Percentiles rank a stretch among this genome's conserved stretches.
These are phyloP conservation scores for Plasmodium berghei DNA, from an alignment of 169 alveolate species.

Conservation along the genomic window DNA sequence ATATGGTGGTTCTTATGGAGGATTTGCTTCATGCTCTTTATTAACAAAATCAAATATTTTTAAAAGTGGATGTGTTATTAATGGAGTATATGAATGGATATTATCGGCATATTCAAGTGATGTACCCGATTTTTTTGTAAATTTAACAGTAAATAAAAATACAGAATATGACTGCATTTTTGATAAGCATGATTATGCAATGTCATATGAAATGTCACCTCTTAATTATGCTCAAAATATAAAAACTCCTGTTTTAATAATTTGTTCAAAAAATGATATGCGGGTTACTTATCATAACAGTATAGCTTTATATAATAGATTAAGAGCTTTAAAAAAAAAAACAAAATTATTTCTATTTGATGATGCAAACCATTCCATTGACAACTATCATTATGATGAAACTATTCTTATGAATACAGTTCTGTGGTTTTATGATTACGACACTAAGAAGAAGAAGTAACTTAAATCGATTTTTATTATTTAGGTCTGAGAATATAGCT, in stretches of 20 bases:
- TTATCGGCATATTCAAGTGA: conserved; percentile 56
- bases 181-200: conserved; percentile 16
- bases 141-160: conserved; percentile 18
- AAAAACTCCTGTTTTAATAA: conserved; percentile 36
- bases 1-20: conserved; percentile 75
- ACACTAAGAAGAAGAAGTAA: conserved; percentile 27
- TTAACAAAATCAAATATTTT: conserved; percentile 62
- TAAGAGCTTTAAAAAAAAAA: conserved; percentile 41
- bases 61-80: conserved; percentile 61
- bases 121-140: conserved; percentile 44
- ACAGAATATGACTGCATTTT: conserved; percentile 29
- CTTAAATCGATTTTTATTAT: background rate
- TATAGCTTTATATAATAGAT: conserved; percentile 46
- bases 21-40: conserved; percentile 32
- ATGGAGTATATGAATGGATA: conserved; percentile 63
- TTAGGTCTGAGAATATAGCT: too few species aligned
- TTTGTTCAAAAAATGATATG: conserved; percentile 54
- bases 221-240: conserved; percentile 39
- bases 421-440: conserved; percentile 75
- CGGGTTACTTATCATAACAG: conserved; percentile 69
- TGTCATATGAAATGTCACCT: conserved; percentile 38
- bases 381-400: conserved; percentile 23
- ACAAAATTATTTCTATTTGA: conserved; percentile 56
- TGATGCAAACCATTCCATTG: conserved; percentile 32
- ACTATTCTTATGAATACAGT: conserved; percentile 55